phyloP scores from a whole-genome alignment of 2,329 filamentous ascomycete species.

The Aureobasidium sp. region DNA sequence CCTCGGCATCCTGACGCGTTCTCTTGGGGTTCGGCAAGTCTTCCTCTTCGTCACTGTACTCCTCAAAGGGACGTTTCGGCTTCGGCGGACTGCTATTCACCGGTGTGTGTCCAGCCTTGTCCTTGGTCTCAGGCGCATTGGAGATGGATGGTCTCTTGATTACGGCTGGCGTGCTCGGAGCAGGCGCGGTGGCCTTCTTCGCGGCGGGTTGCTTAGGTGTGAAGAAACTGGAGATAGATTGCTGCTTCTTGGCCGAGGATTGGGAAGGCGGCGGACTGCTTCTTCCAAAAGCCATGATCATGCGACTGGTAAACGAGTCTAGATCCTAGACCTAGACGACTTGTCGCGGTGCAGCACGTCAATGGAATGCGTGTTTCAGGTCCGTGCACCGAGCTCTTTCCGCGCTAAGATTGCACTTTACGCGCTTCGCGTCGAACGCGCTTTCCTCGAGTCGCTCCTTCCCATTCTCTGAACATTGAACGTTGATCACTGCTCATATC shows the following conservation, averaged over 20 bases:
- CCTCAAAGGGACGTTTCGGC: slow-evolving; percentile 30
- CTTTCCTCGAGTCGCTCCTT: slow-evolving; percentile 7
- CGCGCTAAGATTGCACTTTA: slow-evolving; percentile 12
- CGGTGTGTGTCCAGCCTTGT: not conserved
- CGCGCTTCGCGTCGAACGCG: not conserved
- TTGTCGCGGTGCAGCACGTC: not conserved
- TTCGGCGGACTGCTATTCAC: not conserved
- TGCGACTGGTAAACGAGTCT: not conserved
- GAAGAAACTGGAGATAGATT: slow-evolving; percentile 83
- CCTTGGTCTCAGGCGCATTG: slow-evolving; percentile 18
- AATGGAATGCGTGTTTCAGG: not conserved
- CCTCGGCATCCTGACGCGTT: slow-evolving; percentile 14
- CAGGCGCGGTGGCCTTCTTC: slow-evolving; percentile 64
- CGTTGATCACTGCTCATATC: not conserved
- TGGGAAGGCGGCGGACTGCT: slow-evolving; percentile 16
- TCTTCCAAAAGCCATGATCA: slow-evolving; percentile 10
- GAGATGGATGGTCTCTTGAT: slow-evolving; percentile 14
- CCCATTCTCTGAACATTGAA: not conserved
- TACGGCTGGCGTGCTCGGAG: slow-evolving; percentile 47
- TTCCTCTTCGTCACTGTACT: slow-evolving; percentile 35
- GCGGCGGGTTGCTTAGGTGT: slow-evolving; percentile 36
- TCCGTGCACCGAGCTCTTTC: not conserved
- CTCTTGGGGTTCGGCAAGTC: slow-evolving; percentile 33
- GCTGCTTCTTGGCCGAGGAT: slow-evolving; percentile 57
- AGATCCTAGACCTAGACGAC: not conserved